Evolutionary conservation across 2,329 filamentous ascomycete genomes (phyloP).

Genomic region (Neopestalotiopsis clavispora): DNA sequence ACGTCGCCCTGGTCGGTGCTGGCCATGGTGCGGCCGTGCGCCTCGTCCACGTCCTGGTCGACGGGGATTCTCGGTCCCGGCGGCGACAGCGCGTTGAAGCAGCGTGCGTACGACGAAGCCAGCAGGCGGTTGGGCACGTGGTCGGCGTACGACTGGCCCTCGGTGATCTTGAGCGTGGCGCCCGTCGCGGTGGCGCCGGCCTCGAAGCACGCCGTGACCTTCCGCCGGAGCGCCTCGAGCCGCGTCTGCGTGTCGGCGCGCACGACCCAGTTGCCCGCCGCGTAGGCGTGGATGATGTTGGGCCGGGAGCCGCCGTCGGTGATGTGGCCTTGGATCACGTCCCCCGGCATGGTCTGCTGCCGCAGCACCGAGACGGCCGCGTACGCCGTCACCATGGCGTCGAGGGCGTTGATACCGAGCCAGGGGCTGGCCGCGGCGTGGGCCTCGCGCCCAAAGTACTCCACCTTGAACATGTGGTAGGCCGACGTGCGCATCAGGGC

Average conservation of each 20-base stretch:
- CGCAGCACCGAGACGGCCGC: constrained; percentile 55
- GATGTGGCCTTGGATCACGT: constrained; percentile 57
- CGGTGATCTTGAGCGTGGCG: constrained; percentile 49
- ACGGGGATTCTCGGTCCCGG: constrained; percentile 35
- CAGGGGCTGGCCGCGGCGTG: constrained; percentile 63
- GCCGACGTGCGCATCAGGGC: constrained; percentile 58
- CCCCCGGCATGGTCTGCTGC: constrained; percentile 59
- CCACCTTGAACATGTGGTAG: constrained; percentile 52
- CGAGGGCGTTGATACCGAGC: constrained; percentile 64
- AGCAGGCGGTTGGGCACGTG: constrained; percentile 59
- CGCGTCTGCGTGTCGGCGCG: constrained; percentile 40
- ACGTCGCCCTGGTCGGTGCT: constrained; percentile 66
- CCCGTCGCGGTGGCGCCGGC: constrained; percentile 55
- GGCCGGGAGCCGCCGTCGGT: constrained; percentile 56
- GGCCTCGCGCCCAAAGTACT: constrained; percentile 59
- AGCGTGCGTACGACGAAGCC: constrained; percentile 48
- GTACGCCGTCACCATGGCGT: constrained; percentile 57
- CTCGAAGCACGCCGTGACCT: constrained; percentile 51
- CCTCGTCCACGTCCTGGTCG: constrained; percentile 45
- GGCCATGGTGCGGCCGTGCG: constrained; percentile 50
- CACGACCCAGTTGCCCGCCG: constrained; percentile 37
- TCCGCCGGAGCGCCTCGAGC: constrained; percentile 42
- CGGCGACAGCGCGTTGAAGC: constrained; percentile 47
- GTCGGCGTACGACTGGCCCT: constrained; percentile 53
- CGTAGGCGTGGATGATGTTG: constrained; percentile 60